phyloP scores from a whole-genome alignment of 345 rosid genomes.

The Psidium guajava region DNA sequence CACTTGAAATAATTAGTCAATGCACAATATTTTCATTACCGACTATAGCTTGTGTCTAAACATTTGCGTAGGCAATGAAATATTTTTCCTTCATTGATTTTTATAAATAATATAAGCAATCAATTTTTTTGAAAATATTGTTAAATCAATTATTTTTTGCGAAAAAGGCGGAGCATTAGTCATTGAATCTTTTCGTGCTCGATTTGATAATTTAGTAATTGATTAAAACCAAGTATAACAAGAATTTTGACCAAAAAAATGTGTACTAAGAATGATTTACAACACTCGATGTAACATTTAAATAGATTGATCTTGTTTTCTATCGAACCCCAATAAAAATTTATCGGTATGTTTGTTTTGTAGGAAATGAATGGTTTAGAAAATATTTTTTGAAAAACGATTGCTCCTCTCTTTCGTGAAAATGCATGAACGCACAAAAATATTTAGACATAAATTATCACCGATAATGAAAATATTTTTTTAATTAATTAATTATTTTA shows the following conservation, averaged over 20 bases:
- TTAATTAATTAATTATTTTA: not conserved
- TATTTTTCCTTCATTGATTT: no score
- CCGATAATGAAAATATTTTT: not conserved
- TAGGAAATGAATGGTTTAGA: not conserved
- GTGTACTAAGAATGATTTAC: not conserved
- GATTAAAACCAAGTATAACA: not conserved
- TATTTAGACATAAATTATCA: not conserved
- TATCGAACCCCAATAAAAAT: not conserved
- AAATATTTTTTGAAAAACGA: not conserved
- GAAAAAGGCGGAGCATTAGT: no score
- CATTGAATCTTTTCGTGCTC: no score
- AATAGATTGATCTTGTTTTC: not conserved
- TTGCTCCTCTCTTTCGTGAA: no score
- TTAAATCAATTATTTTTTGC: no score
- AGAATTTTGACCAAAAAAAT: no score
- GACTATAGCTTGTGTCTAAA: no score
- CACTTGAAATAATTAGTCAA: no score
- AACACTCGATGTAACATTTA: not conserved
- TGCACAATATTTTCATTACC: no score
- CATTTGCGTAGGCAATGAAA: no score
- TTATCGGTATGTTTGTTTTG: not conserved
- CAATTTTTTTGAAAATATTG: no score
- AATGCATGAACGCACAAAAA: not conserved
- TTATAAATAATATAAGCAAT: no score
- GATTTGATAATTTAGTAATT: not conserved